phyloP scores from a whole-genome alignment of 2,329 filamentous ascomycete species.

The Colletotrichum noveboracense region DNA sequence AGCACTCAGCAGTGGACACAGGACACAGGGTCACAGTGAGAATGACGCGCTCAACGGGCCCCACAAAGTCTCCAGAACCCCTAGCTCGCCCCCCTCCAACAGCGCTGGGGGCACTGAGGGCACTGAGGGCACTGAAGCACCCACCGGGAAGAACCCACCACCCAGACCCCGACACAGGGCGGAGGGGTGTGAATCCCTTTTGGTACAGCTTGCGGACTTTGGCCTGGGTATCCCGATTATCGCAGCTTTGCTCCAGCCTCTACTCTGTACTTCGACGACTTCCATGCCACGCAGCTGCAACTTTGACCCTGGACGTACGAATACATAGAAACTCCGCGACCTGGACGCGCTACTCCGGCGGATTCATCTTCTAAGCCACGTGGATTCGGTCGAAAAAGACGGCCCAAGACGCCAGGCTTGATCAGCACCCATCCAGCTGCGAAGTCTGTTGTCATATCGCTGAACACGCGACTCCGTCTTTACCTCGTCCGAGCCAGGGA shows the following conservation, averaged over 20 bases:
- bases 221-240: neutral
- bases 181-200: neutral
- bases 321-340: neutral
- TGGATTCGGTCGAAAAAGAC: neutral
- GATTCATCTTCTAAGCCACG: neutral
- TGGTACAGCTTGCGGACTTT: neutral
- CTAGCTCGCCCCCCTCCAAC: neutral
- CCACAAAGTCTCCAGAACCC: conserved; percentile 13
- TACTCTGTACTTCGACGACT: neutral
- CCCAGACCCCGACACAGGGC: neutral
- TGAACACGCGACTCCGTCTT: neutral
- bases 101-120: neutral
- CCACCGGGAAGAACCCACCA: neutral
- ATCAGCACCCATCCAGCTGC: neutral
- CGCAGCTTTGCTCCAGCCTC: neutral
- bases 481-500: neutral
- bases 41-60: conserved; percentile 9
- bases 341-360: neutral
- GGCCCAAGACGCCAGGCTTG: neutral
- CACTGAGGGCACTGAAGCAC: neutral
- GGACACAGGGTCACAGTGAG: neutral
- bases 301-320: neutral
- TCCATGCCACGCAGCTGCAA: neutral
- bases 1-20: neutral
- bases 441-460: neutral